These are phyloP conservation scores for Aspergillus baeticus DNA, from an alignment of 495 filamentous ascomycete species.

Conservation along the genomic window DNA sequence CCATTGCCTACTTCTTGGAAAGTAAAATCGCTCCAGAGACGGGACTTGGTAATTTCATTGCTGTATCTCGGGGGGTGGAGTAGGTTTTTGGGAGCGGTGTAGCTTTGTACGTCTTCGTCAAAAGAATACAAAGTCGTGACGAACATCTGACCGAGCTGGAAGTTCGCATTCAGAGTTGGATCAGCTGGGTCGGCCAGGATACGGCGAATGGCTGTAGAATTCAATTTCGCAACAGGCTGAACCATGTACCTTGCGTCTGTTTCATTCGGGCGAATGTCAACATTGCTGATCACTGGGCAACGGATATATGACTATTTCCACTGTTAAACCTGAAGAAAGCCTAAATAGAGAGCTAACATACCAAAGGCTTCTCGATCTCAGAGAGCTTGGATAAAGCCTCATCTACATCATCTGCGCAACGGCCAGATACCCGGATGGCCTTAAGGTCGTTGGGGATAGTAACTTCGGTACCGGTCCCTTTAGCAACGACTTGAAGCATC, in stretches of 20 bases:
- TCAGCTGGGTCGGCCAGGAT: conserved; percentile 22
- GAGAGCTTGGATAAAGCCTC: conserved; percentile 66
- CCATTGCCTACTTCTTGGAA: conserved; percentile 24
- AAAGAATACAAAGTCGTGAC: conserved; percentile 16
- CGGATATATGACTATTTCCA: conserved; percentile 9
- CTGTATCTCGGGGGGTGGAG: conserved; percentile 9
- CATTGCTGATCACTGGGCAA: conserved; percentile 10
- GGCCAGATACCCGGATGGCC: conserved; percentile 24
- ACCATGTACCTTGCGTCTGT: conserved; percentile 5
- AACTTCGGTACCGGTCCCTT: conserved; percentile 23
- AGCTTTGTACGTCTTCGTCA: conserved; percentile 11
- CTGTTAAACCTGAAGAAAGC: not conserved
- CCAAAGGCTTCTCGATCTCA: conserved; percentile 54
- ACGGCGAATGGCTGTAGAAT: conserved; percentile 15
- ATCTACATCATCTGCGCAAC: conserved; percentile 55
- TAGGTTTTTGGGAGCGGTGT: conserved; percentile 13
- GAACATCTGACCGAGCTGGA: conserved; percentile 17
- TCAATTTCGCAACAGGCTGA: conserved; percentile 17
- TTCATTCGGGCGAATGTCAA: not conserved
- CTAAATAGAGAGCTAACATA: conserved; percentile 4
- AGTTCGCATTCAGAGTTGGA: not conserved
- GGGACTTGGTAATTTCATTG: conserved; percentile 13
- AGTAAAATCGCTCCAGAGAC: conserved; percentile 26
- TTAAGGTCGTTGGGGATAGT: conserved; percentile 14
- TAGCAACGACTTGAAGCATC: conserved; percentile 16